Percentiles rank a stretch among this genome's conserved stretches.
phyloP scores from a whole-genome alignment of 192 early-diverging fungal species.

The Allomyces javanicus region DNA sequence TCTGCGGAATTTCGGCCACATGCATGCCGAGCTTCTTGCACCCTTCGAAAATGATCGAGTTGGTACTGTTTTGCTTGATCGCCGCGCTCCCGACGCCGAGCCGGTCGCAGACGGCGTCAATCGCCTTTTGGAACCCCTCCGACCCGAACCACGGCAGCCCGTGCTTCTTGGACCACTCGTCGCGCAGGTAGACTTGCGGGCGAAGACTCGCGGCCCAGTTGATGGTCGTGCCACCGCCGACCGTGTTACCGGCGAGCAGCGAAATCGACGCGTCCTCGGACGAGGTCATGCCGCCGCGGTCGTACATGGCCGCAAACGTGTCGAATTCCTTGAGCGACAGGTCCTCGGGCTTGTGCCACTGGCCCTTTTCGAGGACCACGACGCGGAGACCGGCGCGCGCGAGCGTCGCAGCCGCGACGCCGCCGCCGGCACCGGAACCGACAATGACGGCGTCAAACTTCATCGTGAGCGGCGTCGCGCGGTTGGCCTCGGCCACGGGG shows the following conservation, averaged over 20 bases:
- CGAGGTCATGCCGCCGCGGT: constrained; percentile 23
- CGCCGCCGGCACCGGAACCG: constrained; percentile 48
- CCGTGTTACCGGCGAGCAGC: constrained; percentile 38
- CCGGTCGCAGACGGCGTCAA: constrained; percentile 35
- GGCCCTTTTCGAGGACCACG: constrained; percentile 52
- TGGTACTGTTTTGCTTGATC: constrained; percentile 41
- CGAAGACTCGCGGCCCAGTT: constrained; percentile 44
- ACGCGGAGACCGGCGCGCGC: constrained; percentile 42
- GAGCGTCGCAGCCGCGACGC: constrained; percentile 43
- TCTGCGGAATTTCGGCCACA: constrained; percentile 39
- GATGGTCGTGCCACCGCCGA: constrained; percentile 55
- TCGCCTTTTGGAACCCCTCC: constrained; percentile 19
- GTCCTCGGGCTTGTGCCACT: constrained; percentile 30
- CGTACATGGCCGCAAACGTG: constrained; percentile 30
- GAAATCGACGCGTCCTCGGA: constrained; percentile 29
- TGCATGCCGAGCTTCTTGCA: constrained; percentile 42
- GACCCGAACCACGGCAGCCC: constrained; percentile 40
- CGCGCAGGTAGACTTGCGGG: constrained; percentile 38
- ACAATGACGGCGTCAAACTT: constrained; percentile 43
- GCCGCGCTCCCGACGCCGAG: constrained; percentile 28
- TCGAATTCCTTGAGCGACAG: constrained; percentile 26
- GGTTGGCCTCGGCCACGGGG: constrained; percentile 12
- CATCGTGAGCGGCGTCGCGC: constrained; percentile 2
- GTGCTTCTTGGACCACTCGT: constrained; percentile 44
- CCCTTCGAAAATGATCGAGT: constrained; percentile 42